Evolutionary conservation across 1,139 yeast genomes (phyloP), one percentile per base, ranked within the genome.

Genomic region (Sugiyamaella paludigena): DNA sequence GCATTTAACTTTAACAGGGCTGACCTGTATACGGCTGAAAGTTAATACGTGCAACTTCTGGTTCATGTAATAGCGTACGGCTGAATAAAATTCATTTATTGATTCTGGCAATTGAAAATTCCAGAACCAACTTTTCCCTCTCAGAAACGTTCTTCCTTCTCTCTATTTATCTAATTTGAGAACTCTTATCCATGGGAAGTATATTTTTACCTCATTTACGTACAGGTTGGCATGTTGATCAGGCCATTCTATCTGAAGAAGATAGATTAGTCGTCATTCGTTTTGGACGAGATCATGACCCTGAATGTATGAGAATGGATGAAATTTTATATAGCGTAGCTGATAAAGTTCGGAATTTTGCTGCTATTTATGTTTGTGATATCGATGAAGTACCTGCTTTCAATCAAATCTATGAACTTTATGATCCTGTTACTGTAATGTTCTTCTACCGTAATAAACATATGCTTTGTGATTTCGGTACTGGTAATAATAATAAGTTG

Each of bases 181-280:
- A n/a, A n/a, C n/a, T n/a, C 5, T 19, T 19, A 19, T 19, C 24
- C 24, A 87, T 87, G 96, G 94, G 95, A 9, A 84, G 94, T 54
- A 84, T 87, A 6, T 87, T 91, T 62, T 74, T 91, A 47, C 96
- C 96, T 9, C 96, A 91, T 66, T 72, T 92, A 55, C 81, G 78
- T 30, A 80, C 95, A 0, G 98, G 96, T n/a, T 83, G 89, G 96
- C 98, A 92, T 65, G 98, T 92, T 27, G 99, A 94, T 69, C 98
- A 92, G 64, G 96, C 98, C 7, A 92, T 92, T 40, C 62, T 81
- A 30, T 72, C 81, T 13, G 98, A 92, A 62, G 95, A 87, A 54
- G 96, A 88, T 47, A 72, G 96, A 52, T 70, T 92, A 10, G 98
- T 92, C 19, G 84, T 91, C 11, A 78, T 92, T 28, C 76, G 98